Evolutionary conservation across 768 basidiomycete genomes (phyloP).

Genomic region (Termitomyces sp.): DNA sequence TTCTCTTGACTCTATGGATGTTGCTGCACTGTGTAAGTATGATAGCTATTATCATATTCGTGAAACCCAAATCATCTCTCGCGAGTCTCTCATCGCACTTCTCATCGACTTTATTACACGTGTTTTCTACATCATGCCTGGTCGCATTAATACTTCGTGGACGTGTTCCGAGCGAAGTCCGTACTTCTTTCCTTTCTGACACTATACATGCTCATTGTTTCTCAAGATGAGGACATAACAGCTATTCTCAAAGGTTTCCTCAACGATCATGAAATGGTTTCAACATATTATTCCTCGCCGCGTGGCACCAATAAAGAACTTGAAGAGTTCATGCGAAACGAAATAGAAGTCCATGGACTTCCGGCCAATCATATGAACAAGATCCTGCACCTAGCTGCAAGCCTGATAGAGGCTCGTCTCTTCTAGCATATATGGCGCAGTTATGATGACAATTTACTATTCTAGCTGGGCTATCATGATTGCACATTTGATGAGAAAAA

Average conservation of each 20-base stretch:
- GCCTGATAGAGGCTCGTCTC: constrained; percentile 4
- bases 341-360: not conserved
- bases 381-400: constrained; percentile 7
- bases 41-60: too few species aligned
- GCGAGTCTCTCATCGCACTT: too few species aligned
- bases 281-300: not conserved
- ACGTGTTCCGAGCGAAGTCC: not conserved
- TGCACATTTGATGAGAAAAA: too few species aligned
- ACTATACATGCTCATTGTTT: not conserved
- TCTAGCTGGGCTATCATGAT: too few species aligned
- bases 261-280: not conserved
- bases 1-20: too few species aligned
- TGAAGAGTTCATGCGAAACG: constrained; percentile 3
- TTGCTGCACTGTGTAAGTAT: too few species aligned
- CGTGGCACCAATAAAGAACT: constrained; percentile 3
- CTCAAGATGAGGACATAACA: not conserved
- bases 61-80: too few species aligned
- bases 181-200: not conserved
- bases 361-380: not conserved
- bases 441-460: not conserved
- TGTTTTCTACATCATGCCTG: too few species aligned
- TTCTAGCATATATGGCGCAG: too few species aligned
- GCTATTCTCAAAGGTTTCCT: not conserved
- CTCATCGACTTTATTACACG: too few species aligned
- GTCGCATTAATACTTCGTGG: not conserved